Conservation (phyloP, 2,329 filamentous ascomycete species). For the Paracoccidioides lutzii region DNA sequence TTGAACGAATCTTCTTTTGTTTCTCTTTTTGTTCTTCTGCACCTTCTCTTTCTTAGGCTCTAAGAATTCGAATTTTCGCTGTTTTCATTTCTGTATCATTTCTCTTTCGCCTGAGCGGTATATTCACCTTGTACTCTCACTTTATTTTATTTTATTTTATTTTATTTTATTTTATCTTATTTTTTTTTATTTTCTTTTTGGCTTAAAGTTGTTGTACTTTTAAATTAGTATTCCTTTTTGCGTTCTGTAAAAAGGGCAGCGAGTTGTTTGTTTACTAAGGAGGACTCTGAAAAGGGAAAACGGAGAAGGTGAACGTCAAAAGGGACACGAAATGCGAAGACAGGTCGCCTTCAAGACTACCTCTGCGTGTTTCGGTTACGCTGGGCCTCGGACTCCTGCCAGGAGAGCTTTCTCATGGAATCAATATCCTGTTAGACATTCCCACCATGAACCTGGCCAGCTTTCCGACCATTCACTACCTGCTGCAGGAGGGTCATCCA, state of each 20-base stretch:
- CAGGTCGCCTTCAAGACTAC: not conserved
- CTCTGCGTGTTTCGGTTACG: not conserved
- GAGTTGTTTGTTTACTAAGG: not conserved
- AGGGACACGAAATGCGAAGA: not conserved
- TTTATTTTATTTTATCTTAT: too few relatives aligned
- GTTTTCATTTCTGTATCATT: too few relatives aligned
- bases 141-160: too few relatives aligned
- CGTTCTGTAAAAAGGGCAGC: not conserved
- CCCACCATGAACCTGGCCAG: constrained; percentile 4
- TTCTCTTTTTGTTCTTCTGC: too few relatives aligned
- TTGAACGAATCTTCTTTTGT: too few relatives aligned
- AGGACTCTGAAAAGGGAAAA: not conserved
- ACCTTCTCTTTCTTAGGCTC: too few relatives aligned
- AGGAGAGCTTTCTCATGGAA: not conserved
- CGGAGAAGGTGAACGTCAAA: not conserved
- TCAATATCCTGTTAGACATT: not conserved
- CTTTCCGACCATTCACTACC: not conserved
- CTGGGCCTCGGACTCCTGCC: not conserved
- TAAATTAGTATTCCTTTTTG: not conserved
- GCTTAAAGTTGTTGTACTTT: not conserved
- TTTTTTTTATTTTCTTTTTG: not conserved
- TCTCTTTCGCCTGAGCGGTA: too few relatives aligned
- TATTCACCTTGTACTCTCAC: too few relatives aligned
- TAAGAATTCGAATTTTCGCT: too few relatives aligned
- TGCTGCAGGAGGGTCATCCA: not conserved